phyloP scores from a whole-genome alignment of 352 stramenopile species.

The Saprolegnia diclina region DNA sequence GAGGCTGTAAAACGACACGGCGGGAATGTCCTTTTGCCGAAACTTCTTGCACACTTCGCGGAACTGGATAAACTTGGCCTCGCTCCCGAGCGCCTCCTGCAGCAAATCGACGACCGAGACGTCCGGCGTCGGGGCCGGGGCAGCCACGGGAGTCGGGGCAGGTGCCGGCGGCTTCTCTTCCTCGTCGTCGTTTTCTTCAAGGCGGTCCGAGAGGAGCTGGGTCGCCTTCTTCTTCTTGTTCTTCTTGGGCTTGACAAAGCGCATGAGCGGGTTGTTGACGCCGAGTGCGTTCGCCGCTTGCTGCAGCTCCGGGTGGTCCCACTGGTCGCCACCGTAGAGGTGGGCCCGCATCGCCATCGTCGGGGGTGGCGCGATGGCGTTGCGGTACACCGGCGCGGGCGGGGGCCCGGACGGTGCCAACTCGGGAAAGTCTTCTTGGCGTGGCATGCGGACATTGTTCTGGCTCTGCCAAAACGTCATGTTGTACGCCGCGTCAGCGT shows the following conservation, averaged over 20 bases:
- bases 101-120: conserved; percentile 75
- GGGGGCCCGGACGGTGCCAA: conserved; percentile 33
- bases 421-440: conserved; percentile 63
- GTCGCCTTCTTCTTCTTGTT: conserved; percentile 62
- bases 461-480: conserved; percentile 68
- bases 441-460: conserved; percentile 37
- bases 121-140: conserved; percentile 27
- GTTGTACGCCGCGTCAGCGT: conserved; percentile 30
- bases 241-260: conserved; percentile 68
- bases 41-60: conserved; percentile 71
- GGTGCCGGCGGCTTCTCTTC: conserved; percentile 44
- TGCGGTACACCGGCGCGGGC: conserved; percentile 41
- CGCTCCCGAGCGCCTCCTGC: conserved; percentile 61
- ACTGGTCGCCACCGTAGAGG: conserved; percentile 52
- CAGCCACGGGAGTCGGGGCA: background rate
- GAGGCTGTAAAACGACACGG: conserved; percentile 70
- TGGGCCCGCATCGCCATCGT: conserved; percentile 68
- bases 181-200: conserved; percentile 32
- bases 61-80: conserved; percentile 81
- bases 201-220: conserved; percentile 17
- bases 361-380: conserved; percentile 57
- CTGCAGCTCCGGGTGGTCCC: conserved; percentile 67
- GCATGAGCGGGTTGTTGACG: conserved; percentile 74
- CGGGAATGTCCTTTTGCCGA: conserved; percentile 44
- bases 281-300: conserved; percentile 59